These are phyloP conservation scores for sunflower (Helianthus annuus) DNA, from an alignment of 129 eudicot genomes.

Conservation along the genomic window DNA sequence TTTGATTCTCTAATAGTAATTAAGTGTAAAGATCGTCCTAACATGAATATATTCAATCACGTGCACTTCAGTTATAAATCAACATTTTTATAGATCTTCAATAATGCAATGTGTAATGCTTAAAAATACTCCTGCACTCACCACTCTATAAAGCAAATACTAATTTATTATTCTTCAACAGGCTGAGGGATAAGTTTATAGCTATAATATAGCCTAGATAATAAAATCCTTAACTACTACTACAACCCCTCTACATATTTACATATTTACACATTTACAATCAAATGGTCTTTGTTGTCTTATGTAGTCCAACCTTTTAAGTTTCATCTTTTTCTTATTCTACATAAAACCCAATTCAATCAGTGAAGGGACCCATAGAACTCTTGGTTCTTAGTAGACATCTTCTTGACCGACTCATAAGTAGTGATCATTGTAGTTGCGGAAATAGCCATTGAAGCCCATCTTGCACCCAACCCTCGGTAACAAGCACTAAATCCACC, in stretches of 20 bases:
- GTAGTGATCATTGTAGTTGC: conserved; percentile 86
- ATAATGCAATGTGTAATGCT: neutral
- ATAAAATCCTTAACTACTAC: conserved; percentile 7
- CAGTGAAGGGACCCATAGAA: conserved; percentile 19
- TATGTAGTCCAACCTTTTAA: neutral
- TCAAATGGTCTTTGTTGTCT: neutral
- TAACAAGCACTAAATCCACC: conserved; percentile 87
- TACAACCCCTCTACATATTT: neutral
- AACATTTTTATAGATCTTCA: neutral
- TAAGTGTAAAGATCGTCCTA: neutral
- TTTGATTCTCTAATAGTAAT: no score
- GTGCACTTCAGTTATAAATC: neutral
- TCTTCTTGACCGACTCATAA: conserved; percentile 77
- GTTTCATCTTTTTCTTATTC: conserved; percentile 5
- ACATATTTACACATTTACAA: conserved; percentile 11
- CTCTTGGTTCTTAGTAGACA: conserved; percentile 60
- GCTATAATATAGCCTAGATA: neutral
- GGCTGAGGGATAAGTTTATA: neutral
- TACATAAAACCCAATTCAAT: neutral
- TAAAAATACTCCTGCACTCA: neutral
- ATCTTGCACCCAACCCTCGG: conserved; percentile 80
- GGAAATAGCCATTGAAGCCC: conserved; percentile 90
- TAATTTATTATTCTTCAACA: neutral
- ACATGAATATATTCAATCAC: neutral
- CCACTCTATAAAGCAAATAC: neutral